Evolutionary conservation across 768 basidiomycete species (phyloP).

Genomic region (Sistotremastrum niveocremeum): DNA sequence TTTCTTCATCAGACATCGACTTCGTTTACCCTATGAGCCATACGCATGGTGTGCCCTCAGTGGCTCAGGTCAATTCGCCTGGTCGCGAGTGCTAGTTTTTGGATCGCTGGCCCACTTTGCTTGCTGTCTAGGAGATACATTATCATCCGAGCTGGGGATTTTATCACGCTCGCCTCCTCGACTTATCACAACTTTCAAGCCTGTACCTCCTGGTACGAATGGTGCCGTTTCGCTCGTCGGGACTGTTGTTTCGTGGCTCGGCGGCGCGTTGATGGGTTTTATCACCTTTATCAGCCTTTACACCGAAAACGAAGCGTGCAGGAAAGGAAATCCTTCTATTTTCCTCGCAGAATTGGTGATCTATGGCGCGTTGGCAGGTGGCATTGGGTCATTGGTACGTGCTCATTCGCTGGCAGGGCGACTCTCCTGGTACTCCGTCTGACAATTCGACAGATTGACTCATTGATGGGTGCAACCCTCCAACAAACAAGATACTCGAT

Average conservation of each 20-base stretch:
- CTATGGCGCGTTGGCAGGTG: conserved; percentile 56
- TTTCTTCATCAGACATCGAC: neutral
- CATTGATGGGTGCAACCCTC: conserved; percentile 74
- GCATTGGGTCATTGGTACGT: conserved; percentile 68
- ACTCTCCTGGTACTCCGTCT: neutral
- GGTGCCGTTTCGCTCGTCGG: conserved; percentile 73
- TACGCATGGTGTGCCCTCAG: conserved; percentile 51
- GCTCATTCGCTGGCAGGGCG: neutral
- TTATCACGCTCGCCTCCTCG: conserved; percentile 54
- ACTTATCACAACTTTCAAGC: conserved; percentile 63
- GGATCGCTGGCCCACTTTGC: conserved; percentile 68
- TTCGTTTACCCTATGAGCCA: conserved; percentile 21
- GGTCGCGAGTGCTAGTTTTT: conserved; percentile 51
- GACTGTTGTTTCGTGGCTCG: conserved; percentile 55
- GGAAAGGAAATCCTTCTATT: conserved; percentile 19
- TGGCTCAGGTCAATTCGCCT: conserved; percentile 27
- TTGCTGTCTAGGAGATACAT: conserved; percentile 82
- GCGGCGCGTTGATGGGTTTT: conserved; percentile 61
- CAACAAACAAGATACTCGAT: conserved; percentile 68
- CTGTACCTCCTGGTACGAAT: conserved; percentile 82
- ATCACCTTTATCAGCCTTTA: conserved; percentile 42
- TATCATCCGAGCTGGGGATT: conserved; percentile 89
- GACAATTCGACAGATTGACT: conserved; percentile 50
- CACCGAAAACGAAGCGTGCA: conserved; percentile 48
- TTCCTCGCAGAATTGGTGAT: conserved; percentile 31